A percentile compares a stretch with the other conserved stretches of the same genome.
Evolutionary conservation across 116 monocot genomes (phyloP).

Genomic region (Iris pallida): DNA sequence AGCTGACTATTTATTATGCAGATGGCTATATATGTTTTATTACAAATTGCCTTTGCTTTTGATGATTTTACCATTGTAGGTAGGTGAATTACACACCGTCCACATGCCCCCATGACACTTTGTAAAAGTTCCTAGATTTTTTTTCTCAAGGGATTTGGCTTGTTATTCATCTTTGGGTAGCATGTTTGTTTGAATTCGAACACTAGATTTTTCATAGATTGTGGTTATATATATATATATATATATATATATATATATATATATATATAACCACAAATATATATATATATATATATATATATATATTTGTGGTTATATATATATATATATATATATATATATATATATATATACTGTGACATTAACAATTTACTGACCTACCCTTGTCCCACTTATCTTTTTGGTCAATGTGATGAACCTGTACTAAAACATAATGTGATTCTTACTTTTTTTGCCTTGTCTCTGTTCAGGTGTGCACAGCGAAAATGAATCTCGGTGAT

Average conservation of each 20-base stretch:
- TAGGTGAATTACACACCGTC: too few species aligned
- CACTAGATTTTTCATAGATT: too few species aligned
- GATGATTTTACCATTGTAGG: too few species aligned
- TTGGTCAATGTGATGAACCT: neutral
- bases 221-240: neutral
- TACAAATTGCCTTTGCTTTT: too few species aligned
- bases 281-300: neutral
- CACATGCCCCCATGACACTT: too few species aligned
- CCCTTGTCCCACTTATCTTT: neutral
- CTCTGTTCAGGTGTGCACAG: conserved; percentile 77
- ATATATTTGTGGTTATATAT: neutral
- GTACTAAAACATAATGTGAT: neutral
- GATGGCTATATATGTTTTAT: too few species aligned
- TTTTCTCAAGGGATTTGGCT: too few species aligned
- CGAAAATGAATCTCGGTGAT: conserved; percentile 97
- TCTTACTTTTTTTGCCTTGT: neutral
- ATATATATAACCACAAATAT: neutral
- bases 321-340: neutral
- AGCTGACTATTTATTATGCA: too few species aligned
- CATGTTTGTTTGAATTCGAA: too few species aligned
- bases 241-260: neutral
- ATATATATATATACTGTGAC: neutral
- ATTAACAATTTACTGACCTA: neutral
- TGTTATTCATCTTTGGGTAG: too few species aligned
- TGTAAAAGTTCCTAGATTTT: too few species aligned